These are phyloP conservation scores for Erucastrum elatum DNA, from an alignment of 345 rosid species.

Conservation along the genomic window DNA sequence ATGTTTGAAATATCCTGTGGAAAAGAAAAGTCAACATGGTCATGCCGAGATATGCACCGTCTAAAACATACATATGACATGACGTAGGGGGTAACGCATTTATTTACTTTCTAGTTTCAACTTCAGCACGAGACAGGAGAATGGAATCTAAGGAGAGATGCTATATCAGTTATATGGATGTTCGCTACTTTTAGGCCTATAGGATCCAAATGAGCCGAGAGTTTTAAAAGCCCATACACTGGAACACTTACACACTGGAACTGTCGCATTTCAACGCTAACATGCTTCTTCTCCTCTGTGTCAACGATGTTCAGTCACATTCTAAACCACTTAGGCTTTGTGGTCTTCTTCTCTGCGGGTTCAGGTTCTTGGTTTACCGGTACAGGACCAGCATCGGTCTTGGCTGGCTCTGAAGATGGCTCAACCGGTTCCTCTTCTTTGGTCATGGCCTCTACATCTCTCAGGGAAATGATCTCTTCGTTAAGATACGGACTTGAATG, in stretches of 20 bases:
- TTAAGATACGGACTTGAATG: background rate
- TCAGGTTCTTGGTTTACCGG: background rate
- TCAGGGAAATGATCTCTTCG: background rate
- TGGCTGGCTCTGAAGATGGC: background rate
- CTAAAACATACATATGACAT: too few species aligned
- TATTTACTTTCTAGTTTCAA: constrained; percentile 3
- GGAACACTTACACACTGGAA: background rate
- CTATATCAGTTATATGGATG: background rate
- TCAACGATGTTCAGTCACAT: background rate
- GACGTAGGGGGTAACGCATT: background rate
- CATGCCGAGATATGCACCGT: too few species aligned
- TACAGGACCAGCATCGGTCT: too few species aligned
- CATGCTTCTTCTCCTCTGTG: background rate
- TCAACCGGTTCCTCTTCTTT: background rate
- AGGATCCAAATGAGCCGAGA: background rate
- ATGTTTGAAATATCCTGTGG: background rate
- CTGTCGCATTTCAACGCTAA: background rate
- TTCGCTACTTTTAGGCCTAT: too few species aligned
- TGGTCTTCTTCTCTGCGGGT: background rate
- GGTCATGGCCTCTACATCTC: background rate
- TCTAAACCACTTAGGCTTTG: background rate
- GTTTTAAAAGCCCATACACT: background rate
- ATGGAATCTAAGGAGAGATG: background rate
- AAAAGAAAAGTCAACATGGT: too few species aligned
- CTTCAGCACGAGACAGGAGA: background rate